Evolutionary conservation across 2,329 filamentous ascomycete species (phyloP).

Genomic region (Colletotrichum chrysophilum): DNA sequence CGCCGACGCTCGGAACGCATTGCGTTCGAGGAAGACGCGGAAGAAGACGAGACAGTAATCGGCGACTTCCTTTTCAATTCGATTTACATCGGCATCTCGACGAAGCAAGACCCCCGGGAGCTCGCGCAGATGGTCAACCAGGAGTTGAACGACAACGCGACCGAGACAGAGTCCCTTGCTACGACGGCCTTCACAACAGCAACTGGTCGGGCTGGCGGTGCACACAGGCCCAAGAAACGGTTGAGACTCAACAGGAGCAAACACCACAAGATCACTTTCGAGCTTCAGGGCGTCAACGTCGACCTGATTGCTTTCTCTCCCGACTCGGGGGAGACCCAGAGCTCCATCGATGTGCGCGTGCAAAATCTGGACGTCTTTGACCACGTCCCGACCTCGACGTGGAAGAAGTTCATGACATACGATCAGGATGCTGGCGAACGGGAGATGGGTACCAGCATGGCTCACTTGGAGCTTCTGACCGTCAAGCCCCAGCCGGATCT

Average conservation of each 20-base stretch:
- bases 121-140: conserved; percentile 85
- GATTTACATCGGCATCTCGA: conserved; percentile 93
- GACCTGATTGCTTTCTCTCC: conserved; percentile 84
- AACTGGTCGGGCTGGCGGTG: conserved; percentile 52
- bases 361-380: conserved; percentile 90
- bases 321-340: conserved; percentile 80
- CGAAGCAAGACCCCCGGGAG: conserved; percentile 83
- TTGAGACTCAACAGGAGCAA: conserved; percentile 84
- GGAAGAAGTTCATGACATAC: conserved; percentile 98
- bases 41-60: conserved; percentile 85
- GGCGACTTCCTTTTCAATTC: conserved; percentile 98
- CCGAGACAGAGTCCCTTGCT: conserved; percentile 88
- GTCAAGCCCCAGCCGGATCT: conserved; percentile 86
- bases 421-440: conserved; percentile 86
- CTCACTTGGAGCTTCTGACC: conserved; percentile 86
- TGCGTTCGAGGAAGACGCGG: conserved; percentile 67
- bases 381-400: conserved; percentile 92
- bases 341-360: conserved; percentile 83
- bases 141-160: conserved; percentile 82
- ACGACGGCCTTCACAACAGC: conserved; percentile 73
- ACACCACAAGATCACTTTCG: conserved; percentile 94
- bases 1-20: conserved; percentile 61
- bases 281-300: conserved; percentile 82
- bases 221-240: conserved; percentile 50
- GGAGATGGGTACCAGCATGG: conserved; percentile 87